Conservation (phyloP, 257 asterid genomes). For the Scutellaria baicalensis region DNA sequence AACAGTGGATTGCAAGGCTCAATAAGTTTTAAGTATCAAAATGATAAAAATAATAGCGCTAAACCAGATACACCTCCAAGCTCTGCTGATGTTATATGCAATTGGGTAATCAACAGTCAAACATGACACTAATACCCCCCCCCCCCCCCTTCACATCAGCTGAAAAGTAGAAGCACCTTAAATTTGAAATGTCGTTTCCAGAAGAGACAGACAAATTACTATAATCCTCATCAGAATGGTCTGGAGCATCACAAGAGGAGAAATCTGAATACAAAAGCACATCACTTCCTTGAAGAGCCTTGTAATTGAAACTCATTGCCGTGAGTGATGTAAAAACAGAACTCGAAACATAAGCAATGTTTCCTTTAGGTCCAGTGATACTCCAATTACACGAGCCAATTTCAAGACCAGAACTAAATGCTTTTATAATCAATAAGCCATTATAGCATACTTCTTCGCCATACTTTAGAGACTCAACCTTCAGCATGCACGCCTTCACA, state of each 20-base stretch:
- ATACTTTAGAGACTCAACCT: conserved; percentile 63
- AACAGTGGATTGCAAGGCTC: conserved; percentile 7
- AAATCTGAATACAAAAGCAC: conserved; percentile 62
- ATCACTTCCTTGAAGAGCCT: conserved; percentile 56
- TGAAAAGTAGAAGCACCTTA: conserved; percentile 35
- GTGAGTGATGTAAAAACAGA: conserved; percentile 48
- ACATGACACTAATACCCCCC: background rate
- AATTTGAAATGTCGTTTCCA: conserved; percentile 16
- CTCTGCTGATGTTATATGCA: background rate
- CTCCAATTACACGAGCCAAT: conserved; percentile 92
- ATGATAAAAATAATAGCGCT: conserved; percentile 1
- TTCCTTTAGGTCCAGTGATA: conserved; percentile 56
- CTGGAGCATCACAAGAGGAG: conserved; percentile 25
- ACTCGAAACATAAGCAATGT: conserved; percentile 55
- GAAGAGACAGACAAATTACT: conserved; percentile 11
- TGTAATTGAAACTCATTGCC: conserved; percentile 52
- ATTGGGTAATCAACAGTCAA: background rate
- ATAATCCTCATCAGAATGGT: conserved; percentile 23
- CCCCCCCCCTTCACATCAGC: background rate
- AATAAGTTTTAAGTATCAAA: conserved; percentile 6
- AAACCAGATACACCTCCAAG: background rate
- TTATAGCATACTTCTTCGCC: conserved; percentile 84
- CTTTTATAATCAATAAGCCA: conserved; percentile 63
- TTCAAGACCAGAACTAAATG: conserved; percentile 85
- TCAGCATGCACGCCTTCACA: conserved; percentile 68